These are phyloP conservation scores for Globisporangium spinosum DNA, from an alignment of 352 stramenopile species.

Conservation along the genomic window DNA sequence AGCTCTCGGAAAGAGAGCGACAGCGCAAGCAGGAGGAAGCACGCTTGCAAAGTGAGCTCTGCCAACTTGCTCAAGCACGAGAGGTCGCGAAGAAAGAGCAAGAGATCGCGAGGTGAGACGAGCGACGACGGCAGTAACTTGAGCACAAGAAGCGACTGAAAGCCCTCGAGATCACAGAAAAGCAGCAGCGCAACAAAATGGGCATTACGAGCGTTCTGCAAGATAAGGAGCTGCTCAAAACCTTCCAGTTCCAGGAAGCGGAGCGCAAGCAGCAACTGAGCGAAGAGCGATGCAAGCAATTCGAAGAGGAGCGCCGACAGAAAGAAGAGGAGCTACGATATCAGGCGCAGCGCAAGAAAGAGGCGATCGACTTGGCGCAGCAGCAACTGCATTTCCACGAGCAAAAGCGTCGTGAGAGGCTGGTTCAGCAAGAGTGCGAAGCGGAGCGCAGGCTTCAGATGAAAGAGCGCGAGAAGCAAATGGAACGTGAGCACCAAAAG, in stretches of 20 bases:
- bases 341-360: constrained; percentile 50
- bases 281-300: constrained; percentile 43
- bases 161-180: constrained; percentile 42
- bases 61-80: constrained; percentile 40
- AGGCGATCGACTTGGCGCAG: constrained; percentile 59
- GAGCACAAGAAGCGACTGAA: constrained; percentile 43
- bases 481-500: constrained; percentile 44
- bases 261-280: constrained; percentile 61
- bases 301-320: constrained; percentile 40
- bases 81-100: constrained; percentile 36
- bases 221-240: constrained; percentile 51
- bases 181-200: constrained; percentile 65
- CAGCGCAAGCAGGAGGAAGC: constrained; percentile 52
- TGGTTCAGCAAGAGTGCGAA: constrained; percentile 49
- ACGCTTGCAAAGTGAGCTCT: constrained; percentile 43
- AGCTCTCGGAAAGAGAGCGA: constrained; percentile 51
- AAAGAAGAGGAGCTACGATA: constrained; percentile 49
- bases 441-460: constrained; percentile 36
- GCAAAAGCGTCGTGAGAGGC: constrained; percentile 40
- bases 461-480: constrained; percentile 48
- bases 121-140: constrained; percentile 37
- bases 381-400: constrained; percentile 54
- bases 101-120: constrained; percentile 52
- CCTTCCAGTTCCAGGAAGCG: constrained; percentile 43
- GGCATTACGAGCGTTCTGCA: constrained; percentile 56